Evolutionary conservation across 2,329 filamentous ascomycete species (phyloP).

Genomic region (Orbilia oligospora): DNA sequence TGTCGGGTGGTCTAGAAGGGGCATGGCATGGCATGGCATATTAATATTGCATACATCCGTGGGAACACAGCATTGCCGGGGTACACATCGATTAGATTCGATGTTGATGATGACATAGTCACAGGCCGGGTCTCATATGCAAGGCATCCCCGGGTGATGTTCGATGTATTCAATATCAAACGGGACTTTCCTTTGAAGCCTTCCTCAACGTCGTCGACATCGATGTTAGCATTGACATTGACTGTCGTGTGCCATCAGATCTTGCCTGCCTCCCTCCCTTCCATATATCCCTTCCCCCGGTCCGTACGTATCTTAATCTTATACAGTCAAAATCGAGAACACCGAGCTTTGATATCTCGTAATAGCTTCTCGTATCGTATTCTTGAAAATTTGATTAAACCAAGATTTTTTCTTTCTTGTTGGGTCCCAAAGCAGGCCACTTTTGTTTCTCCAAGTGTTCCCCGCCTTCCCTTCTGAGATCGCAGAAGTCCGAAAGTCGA

Average conservation of each 20-base stretch:
- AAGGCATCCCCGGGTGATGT: not conserved
- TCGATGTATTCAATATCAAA: not conserved
- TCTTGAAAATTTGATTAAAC: not conserved
- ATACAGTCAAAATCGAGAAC: not conserved
- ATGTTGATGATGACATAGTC: constrained; percentile 52
- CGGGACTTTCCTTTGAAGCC: not conserved
- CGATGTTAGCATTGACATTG: not conserved
- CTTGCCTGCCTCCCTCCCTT: not conserved
- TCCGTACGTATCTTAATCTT: too few relatives aligned
- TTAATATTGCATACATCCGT: constrained; percentile 10
- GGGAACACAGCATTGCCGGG: constrained; percentile 26
- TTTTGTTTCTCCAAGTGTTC: constrained; percentile 26
- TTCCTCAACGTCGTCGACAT: not conserved
- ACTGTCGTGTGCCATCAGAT: constrained; percentile 22
- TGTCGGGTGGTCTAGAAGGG: constrained; percentile 12
- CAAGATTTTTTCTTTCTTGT: constrained; percentile 29
- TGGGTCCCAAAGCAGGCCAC: constrained; percentile 26
- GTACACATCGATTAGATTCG: not conserved
- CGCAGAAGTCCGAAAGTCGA: constrained; percentile 42
- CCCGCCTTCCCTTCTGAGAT: constrained; percentile 60
- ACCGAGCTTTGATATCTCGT: constrained; percentile 9
- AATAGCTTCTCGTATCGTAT: constrained; percentile 7
- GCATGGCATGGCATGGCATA: not conserved
- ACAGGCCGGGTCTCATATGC: constrained; percentile 21
- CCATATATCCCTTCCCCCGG: constrained; percentile 5